Evolutionary conservation across 139 green algal species (phyloP).

Genomic region (Chlamydomonas sp.): DNA sequence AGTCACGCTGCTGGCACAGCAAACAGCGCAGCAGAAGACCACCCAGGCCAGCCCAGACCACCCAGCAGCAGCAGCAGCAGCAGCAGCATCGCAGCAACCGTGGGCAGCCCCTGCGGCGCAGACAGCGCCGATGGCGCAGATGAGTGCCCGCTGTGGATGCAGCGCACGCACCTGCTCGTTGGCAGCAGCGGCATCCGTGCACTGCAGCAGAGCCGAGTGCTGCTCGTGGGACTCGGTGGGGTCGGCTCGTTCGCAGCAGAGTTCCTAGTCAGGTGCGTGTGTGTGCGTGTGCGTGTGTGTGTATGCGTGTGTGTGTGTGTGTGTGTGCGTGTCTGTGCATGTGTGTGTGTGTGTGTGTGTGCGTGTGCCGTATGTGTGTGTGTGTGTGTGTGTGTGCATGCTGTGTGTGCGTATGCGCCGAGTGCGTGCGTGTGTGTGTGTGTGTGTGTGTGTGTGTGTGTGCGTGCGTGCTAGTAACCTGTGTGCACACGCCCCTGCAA

Average conservation of each 20-base stretch:
- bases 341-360: too few relatives aligned
- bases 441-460: too few relatives aligned
- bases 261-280: conserved; percentile 30
- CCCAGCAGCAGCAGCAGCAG: not conserved
- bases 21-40: not conserved
- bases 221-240: conserved; percentile 50
- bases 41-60: not conserved
- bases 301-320: too few relatives aligned
- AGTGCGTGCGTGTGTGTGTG: too few relatives aligned
- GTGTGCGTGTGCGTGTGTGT: too few relatives aligned
- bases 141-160: not conserved
- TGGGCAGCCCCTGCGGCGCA: not conserved
- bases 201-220: conserved; percentile 32
- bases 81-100: not conserved
- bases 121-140: not conserved
- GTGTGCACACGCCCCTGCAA: too few relatives aligned
- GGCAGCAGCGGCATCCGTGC: conserved; percentile 15
- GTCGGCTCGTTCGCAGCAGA: conserved; percentile 50
- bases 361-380: too few relatives aligned
- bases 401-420: too few relatives aligned
- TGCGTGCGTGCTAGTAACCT: too few relatives aligned
- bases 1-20: not conserved
- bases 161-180: conserved; percentile 34
- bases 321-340: too few relatives aligned
- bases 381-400: too few relatives aligned